Evolutionary conservation across 176 grass and related monocot species (phyloP).

Genomic region (Puccinellia tenuiflora): DNA sequence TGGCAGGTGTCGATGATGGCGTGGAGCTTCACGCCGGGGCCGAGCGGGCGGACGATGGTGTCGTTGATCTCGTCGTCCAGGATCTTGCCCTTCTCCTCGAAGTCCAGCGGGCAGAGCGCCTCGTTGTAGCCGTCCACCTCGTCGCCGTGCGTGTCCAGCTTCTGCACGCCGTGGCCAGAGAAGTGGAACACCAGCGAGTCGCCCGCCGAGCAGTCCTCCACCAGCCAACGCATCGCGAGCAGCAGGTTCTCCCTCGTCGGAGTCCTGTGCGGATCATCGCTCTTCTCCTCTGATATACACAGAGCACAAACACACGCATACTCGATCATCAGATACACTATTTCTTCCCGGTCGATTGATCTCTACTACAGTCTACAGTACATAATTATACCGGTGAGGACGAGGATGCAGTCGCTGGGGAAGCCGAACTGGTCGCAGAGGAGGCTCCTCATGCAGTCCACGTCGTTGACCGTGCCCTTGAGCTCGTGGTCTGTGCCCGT

Average conservation of each 20-base stretch:
- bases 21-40: conserved; percentile 56
- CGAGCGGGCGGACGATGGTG: conserved; percentile 60
- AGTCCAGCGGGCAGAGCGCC: conserved; percentile 80
- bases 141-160: conserved; percentile 57
- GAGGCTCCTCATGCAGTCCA: conserved; percentile 52
- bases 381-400: conserved; percentile 45
- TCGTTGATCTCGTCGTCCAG: conserved; percentile 78
- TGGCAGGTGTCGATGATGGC: conserved; percentile 86
- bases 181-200: conserved; percentile 91
- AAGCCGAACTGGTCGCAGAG: conserved; percentile 56
- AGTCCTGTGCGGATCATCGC: not conserved
- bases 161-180: conserved; percentile 87
- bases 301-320: not conserved
- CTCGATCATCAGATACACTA: not conserved
- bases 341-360: not conserved
- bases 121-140: conserved; percentile 85
- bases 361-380: too few relatives aligned
- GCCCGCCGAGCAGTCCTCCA: conserved; percentile 29
- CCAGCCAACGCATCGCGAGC: conserved; percentile 75
- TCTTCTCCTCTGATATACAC: conserved; percentile 31
- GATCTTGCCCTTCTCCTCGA: conserved; percentile 51
- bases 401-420: conserved; percentile 50
- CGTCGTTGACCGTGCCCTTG: conserved; percentile 72
- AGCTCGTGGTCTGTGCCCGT: conserved; percentile 45
- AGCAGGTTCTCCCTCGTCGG: conserved; percentile 63